Base-by-base conservation (phyloP, 2,329 filamentous ascomycete genomes). In the Sporothrix pallida region DNA sequence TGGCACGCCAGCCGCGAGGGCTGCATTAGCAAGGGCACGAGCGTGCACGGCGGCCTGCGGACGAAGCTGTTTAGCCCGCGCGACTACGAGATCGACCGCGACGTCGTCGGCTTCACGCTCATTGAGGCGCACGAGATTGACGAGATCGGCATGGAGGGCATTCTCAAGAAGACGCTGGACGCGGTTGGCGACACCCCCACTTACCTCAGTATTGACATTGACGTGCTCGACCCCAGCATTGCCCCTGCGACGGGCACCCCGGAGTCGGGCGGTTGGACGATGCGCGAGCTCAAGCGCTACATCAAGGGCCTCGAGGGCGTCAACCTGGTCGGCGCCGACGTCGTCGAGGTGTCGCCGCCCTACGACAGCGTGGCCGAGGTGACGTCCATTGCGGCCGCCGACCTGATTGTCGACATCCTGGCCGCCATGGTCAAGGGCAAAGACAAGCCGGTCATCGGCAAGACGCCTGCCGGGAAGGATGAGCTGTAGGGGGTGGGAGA, bases 221-320 rank as follows among this genome's bases (percentile, higher is more conserved):
- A 81, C 74, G 80, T 81, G 23, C 78, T 81, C 7, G 80, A 81
- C 71, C 79, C 79, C 23, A 79, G 79, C 2, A 81, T 81, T 44
- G 80, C 79, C 9, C 78, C 77, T 0, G 78, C 77, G 1, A 97
- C 94, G 0, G 94, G 94, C 0, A 97, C 94, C 0, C 94, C 94
- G 0, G 94, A 97, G 83, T 92, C 94, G 0, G 94, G 94, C 71
- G 94, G 94, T 46, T 97, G 94, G 94, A 96, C 93, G 3, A 96
- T 92, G 17, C 86, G 94, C 69, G 94, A 97, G 84, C 85, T 97
- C 77, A 95, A 97, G 75, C 86, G 92, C 8, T 93, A 97, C 72
- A 81, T 97, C 79, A 86, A 94, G 50, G 93, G 93, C 0, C 87
- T 97, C 56, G 94, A 97, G 83, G 88, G 85, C 0, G 80, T 97